Evolutionary conservation across 371 early-diverging fungal genomes (phyloP).

Genomic region (Mucor indicus): DNA sequence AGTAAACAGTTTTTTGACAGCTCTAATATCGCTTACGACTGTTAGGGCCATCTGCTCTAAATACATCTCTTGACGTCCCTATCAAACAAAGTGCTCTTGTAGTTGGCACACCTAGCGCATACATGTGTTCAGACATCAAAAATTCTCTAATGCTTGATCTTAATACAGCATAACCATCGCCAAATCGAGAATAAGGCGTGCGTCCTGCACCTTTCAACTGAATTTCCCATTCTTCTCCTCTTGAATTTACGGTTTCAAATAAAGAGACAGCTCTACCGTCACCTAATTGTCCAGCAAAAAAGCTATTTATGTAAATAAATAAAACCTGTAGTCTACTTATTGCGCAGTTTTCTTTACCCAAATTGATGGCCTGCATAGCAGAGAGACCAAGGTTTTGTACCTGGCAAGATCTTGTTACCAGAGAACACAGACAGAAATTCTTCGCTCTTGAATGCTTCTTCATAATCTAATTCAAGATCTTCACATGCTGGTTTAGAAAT

Average conservation of each 20-base stretch:
- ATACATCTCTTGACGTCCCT: conserved; percentile 59
- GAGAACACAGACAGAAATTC: conserved; percentile 41
- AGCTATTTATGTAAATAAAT: conserved; percentile 8
- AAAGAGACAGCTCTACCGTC: conserved; percentile 88
- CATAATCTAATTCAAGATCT: conserved; percentile 40
- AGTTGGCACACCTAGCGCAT: conserved; percentile 77
- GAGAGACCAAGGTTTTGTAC: conserved; percentile 78
- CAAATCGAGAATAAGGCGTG: conserved; percentile 86
- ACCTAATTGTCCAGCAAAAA: conserved; percentile 74
- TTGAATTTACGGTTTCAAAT: conserved; percentile 43
- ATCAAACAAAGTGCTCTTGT: conserved; percentile 75
- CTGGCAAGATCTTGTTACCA: conserved; percentile 37
- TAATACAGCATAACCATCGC: conserved; percentile 85
- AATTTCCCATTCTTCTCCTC: conserved; percentile 67
- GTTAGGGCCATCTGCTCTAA: conserved; percentile 58
- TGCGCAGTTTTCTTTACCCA: conserved; percentile 43
- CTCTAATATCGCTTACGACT: conserved; percentile 1
- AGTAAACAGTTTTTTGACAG: too few species aligned
- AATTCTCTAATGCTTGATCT: conserved; percentile 85
- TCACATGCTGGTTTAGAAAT: conserved; percentile 35
- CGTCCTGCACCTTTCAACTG: conserved; percentile 86
- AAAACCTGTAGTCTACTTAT: background rate
- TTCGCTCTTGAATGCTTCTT: conserved; percentile 11
- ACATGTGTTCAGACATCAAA: conserved; percentile 76
- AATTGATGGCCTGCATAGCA: conserved; percentile 92